These are phyloP conservation scores for Artomyces pyxidatus DNA, from an alignment of 768 basidiomycete genomes.

Conservation along the genomic window DNA sequence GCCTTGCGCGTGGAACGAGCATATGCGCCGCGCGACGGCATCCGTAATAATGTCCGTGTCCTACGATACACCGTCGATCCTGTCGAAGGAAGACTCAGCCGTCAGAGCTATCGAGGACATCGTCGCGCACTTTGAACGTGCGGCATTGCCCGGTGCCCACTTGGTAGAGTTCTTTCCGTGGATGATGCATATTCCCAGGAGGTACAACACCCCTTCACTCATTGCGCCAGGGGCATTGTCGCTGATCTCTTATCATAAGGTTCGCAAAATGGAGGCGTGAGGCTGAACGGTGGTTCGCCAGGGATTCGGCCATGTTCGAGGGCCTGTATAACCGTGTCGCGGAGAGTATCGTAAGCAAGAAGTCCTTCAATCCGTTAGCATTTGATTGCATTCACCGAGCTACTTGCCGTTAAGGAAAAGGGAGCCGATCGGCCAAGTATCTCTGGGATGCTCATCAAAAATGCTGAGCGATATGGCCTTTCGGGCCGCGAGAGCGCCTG, in stretches of 20 bases:
- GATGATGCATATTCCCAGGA: conserved; percentile 12
- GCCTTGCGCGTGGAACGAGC: background rate
- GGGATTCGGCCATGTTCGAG: conserved; percentile 3
- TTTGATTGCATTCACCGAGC: no score
- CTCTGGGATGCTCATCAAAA: conserved; percentile 5
- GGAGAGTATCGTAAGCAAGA: no score
- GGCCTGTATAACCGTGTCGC: conserved; percentile 8
- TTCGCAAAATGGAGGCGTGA: conserved; percentile 21
- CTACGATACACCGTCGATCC: conserved; percentile 3
- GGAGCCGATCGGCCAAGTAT: conserved; percentile 5
- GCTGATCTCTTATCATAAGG: background rate
- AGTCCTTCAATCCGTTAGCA: no score
- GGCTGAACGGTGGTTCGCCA: background rate
- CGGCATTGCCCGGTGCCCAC: conserved; percentile 13
- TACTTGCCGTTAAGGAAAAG: no score
- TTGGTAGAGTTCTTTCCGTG: conserved; percentile 19
- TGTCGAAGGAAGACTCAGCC: background rate
- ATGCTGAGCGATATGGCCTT: background rate
- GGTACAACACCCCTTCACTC: no score
- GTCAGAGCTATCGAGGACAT: background rate
- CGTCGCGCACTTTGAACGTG: background rate
- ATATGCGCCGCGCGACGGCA: conserved; percentile 2
- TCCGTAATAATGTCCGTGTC: conserved; percentile 1
- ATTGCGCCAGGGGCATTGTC: no score
- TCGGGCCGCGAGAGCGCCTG: conserved; percentile 12